Evolutionary conservation across 441 rosid genomes (phyloP).

Genomic region (Biscutella auriculata): DNA sequence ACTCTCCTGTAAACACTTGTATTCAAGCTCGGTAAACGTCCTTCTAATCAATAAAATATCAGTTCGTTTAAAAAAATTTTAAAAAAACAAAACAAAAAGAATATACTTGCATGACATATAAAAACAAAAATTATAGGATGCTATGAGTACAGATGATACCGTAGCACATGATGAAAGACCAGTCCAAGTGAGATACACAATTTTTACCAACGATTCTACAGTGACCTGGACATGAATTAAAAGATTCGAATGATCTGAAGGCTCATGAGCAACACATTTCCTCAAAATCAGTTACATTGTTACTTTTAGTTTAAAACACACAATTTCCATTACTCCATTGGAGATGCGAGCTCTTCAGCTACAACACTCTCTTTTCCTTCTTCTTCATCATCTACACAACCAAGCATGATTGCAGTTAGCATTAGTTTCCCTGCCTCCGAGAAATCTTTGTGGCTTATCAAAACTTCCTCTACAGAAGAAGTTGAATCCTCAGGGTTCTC

Average conservation of each 20-base stretch:
- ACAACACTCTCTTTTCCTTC: constrained; percentile 7
- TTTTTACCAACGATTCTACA: constrained; percentile 36
- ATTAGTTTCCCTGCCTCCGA: constrained; percentile 84
- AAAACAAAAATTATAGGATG: no score
- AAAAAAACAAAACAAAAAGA: no score
- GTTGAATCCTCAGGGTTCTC: constrained; percentile 32
- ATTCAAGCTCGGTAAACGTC: no score
- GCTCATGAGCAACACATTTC: no score
- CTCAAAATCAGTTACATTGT: constrained; percentile 5
- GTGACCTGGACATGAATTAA: no score
- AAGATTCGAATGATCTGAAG: no score
- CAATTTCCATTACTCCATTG: constrained; percentile 34
- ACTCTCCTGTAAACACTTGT: no score
- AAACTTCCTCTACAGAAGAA: constrained; percentile 55
- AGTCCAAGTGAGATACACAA: constrained; percentile 23
- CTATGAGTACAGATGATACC: constrained; percentile 29
- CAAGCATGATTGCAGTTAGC: constrained; percentile 66
- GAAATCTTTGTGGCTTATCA: constrained; percentile 77
- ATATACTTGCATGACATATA: no score
- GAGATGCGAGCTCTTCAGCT: constrained; percentile 27
- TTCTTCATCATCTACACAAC: constrained; percentile 33
- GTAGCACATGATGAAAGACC: constrained; percentile 43
- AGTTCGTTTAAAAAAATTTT: no score
- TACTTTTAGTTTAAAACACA: neutral
- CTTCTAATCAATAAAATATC: no score